A percentile compares a stretch with the other conserved stretches of the same genome.
Evolutionary conservation across 768 basidiomycete species (phyloP).

Genomic region (Hebeloma cylindrosporum): DNA sequence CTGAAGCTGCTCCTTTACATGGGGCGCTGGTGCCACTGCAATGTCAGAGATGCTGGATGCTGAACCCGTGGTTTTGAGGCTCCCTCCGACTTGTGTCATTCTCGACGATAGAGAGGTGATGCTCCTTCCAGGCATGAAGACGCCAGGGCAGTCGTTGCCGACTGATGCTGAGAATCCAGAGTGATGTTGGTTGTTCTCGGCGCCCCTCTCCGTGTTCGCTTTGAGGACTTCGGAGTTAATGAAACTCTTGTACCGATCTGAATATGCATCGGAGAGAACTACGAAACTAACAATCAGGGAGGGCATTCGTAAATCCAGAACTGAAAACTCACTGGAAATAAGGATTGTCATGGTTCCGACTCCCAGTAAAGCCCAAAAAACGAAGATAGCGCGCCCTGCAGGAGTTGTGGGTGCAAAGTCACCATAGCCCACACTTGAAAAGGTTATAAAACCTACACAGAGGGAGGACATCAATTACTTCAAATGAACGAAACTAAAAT

Average conservation of each 20-base stretch:
- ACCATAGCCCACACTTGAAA: constrained; percentile 75
- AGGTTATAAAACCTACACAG: constrained; percentile 65
- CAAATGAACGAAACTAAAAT: not conserved
- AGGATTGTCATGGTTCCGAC: constrained; percentile 76
- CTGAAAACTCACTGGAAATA: constrained; percentile 70
- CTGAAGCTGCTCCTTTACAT: too few species aligned
- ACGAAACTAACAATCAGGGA: not conserved
- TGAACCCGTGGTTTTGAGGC: too few species aligned
- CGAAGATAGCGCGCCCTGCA: constrained; percentile 73
- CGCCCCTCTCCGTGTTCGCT: too few species aligned
- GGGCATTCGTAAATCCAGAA: not conserved
- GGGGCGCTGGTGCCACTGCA: too few species aligned
- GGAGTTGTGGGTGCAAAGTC: constrained; percentile 62
- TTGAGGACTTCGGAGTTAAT: constrained; percentile 38
- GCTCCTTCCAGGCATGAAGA: too few species aligned
- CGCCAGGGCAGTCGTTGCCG: too few species aligned
- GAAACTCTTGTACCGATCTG: constrained; percentile 59
- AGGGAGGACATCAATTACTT: not conserved
- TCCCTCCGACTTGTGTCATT: too few species aligned
- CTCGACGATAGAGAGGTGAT: too few species aligned
- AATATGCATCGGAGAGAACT: constrained; percentile 57
- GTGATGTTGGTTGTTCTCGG: too few species aligned
- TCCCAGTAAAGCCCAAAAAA: constrained; percentile 77
- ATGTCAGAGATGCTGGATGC: too few species aligned
- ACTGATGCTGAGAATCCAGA: too few species aligned